These are phyloP conservation scores for Leccinum sublutescens DNA, from an alignment of 768 basidiomycete genomes.

Conservation along the genomic window DNA sequence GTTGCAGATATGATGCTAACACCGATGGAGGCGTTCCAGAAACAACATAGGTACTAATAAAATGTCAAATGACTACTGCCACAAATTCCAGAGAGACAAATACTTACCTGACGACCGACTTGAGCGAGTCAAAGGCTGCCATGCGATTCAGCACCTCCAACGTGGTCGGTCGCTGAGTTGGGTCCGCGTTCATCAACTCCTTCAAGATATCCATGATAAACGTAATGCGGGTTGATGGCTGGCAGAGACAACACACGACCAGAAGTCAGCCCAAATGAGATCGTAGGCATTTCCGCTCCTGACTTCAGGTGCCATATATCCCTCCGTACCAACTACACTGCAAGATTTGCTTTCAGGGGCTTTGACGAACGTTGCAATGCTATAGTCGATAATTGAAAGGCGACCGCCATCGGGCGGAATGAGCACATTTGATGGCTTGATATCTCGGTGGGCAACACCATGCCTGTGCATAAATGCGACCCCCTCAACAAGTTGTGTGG, in stretches of 20 bases:
- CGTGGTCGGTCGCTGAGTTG: not conserved
- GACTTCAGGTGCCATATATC: not conserved
- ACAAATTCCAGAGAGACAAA: not conserved
- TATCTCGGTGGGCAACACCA: too few species aligned
- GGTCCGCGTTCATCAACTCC: not conserved
- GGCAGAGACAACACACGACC: not conserved
- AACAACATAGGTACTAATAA: slow-evolving; percentile 56
- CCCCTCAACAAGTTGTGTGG: too few species aligned
- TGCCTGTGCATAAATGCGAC: too few species aligned
- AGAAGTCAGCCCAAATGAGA: not conserved
- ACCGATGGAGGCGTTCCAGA: slow-evolving; percentile 44
- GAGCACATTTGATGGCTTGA: too few species aligned
- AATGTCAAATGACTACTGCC: slow-evolving; percentile 5
- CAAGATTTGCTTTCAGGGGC: too few species aligned
- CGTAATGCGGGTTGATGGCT: not conserved
- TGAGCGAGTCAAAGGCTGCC: slow-evolving; percentile 41
- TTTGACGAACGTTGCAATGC: too few species aligned
- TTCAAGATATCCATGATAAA: not conserved
- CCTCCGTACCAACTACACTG: not conserved
- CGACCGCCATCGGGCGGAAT: too few species aligned
- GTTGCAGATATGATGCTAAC: slow-evolving; percentile 54
- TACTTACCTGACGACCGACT: slow-evolving; percentile 60
- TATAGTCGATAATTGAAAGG: too few species aligned
- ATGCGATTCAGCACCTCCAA: not conserved
- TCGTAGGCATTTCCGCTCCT: not conserved